phyloP scores from a whole-genome alignment of 208 protist species.

The Leptomonas seymouri region DNA sequence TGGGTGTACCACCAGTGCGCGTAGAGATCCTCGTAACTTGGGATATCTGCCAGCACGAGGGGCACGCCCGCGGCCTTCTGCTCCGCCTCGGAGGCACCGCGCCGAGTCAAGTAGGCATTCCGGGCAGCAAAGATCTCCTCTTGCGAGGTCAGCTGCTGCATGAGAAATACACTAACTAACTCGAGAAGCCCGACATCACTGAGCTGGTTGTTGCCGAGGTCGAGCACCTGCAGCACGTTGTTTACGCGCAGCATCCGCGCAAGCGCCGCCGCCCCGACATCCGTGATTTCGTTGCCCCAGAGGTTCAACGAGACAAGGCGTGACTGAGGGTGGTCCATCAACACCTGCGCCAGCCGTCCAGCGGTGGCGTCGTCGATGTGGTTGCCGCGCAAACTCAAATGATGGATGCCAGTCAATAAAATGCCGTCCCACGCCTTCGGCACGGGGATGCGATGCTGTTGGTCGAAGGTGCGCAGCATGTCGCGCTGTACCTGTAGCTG shows the following conservation, averaged over 20 bases:
- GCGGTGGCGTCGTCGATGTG: slow-evolving; percentile 68
- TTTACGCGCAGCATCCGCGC: slow-evolving; percentile 65
- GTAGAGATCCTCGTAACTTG: slow-evolving; percentile 82
- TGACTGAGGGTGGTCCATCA: slow-evolving; percentile 57
- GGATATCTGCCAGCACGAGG: slow-evolving; percentile 39
- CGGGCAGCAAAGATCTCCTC: slow-evolving; percentile 60
- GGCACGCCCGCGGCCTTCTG: slow-evolving; percentile 36
- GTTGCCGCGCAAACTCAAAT: slow-evolving; percentile 86
- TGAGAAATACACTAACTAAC: slow-evolving; percentile 68
- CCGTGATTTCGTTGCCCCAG: slow-evolving; percentile 87
- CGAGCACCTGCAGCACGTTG: slow-evolving; percentile 65
- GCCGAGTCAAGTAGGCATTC: slow-evolving; percentile 49
- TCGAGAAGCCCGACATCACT: slow-evolving; percentile 70
- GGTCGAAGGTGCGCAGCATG: slow-evolving; percentile 58
- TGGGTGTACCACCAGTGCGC: slow-evolving; percentile 51
- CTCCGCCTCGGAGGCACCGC: slow-evolving; percentile 57
- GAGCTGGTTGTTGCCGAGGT: slow-evolving; percentile 85
- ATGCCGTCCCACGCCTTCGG: slow-evolving; percentile 75
- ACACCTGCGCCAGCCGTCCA: slow-evolving; percentile 43
- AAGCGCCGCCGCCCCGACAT: slow-evolving; percentile 60
- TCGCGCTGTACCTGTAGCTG: slow-evolving; percentile 81
- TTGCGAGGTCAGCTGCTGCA: slow-evolving; percentile 54
- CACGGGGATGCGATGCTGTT: slow-evolving; percentile 60
- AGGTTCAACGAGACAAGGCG: slow-evolving; percentile 84
- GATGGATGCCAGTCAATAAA: slow-evolving; percentile 72